phyloP scores from a whole-genome alignment of 2,329 filamentous ascomycete species.

The Ilyonectria robusta region DNA sequence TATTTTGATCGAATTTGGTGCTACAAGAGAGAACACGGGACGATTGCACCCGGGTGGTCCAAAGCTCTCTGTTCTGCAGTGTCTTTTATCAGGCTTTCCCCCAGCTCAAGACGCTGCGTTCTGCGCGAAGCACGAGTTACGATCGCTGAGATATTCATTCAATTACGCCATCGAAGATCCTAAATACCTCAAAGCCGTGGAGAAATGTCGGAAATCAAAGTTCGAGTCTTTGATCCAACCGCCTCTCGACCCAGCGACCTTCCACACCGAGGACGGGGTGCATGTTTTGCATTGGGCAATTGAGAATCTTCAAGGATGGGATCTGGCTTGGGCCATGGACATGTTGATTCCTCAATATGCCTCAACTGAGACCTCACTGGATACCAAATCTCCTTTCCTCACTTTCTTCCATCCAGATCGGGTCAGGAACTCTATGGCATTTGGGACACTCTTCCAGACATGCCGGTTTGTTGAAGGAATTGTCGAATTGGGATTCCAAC shows the following conservation, averaged over 20 bases:
- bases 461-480: not conserved
- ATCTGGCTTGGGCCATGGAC: slow-evolving; percentile 11
- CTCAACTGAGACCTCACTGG: not conserved
- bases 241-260: not conserved
- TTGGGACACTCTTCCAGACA: slow-evolving; percentile 15
- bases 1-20: not conserved
- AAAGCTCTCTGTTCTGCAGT: slow-evolving; percentile 17
- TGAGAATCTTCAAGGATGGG: not conserved
- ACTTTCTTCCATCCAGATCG: not conserved
- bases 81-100: slow-evolving; percentile 15
- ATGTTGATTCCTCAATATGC: not conserved
- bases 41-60: not conserved
- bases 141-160: too few relatives aligned
- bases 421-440: not conserved
- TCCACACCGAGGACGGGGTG: not conserved
- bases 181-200: too few relatives aligned
- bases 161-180: too few relatives aligned
- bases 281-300: slow-evolving; percentile 25
- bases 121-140: too few relatives aligned
- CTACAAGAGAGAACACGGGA: not conserved
- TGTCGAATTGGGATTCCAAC: not conserved
- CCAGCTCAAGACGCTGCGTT: too few relatives aligned
- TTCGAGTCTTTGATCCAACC: not conserved
- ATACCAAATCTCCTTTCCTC: not conserved
- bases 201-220: not conserved